Base-by-base conservation (phyloP, 495 filamentous ascomycete species). In the Annulohypoxylon bovei region DNA sequence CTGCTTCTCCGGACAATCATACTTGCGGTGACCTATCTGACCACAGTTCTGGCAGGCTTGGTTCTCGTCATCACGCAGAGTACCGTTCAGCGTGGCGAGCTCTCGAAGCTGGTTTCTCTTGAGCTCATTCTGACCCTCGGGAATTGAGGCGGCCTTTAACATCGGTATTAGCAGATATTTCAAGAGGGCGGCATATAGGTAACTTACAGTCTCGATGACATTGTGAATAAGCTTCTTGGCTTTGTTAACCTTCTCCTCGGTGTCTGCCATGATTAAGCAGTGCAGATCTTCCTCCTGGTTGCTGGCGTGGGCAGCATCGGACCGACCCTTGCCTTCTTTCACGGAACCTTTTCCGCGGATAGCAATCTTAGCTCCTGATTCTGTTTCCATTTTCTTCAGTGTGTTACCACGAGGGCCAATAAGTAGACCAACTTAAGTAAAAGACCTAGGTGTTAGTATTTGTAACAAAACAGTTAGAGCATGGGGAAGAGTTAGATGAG, bases 381-480 rank as follows among this genome's bases (percentile, higher is more conserved):
- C 93, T 74, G 91, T 88, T 78, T 99, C 95, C 95, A 99, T 99
- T 80, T 97, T 98, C 85, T 99, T 99, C 72, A 99, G 83, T 62
- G 95, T 99, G 77, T 98, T 98, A 77, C 95, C 95, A 92, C 95
- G 95, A 83, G 95, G 95, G 81, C 95, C 95, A 88, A 99, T 99
- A 78, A 99, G 93, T 89, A 99, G 89, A 81, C 95, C 95, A 90
- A 99, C 95, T 99, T 95, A 90, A 91, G 90, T 90, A 90, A 83
- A 85, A 88, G 86, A 90, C 82, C 90, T 90, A 92, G 84, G 89
- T 91, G 93, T 99, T 97, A 98, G 95, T 95, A 80, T 74, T 73
- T 76, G 72, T 82, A 75, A 75, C 78, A 78, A 81, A 78, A 78
- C 65, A 65, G 76, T 73, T 77, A 82, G 68, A 78, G 74, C 75